These are phyloP conservation scores for Ustilaginoidea virens DNA, from an alignment of 2,329 filamentous ascomycete species.

Conservation along the genomic window DNA sequence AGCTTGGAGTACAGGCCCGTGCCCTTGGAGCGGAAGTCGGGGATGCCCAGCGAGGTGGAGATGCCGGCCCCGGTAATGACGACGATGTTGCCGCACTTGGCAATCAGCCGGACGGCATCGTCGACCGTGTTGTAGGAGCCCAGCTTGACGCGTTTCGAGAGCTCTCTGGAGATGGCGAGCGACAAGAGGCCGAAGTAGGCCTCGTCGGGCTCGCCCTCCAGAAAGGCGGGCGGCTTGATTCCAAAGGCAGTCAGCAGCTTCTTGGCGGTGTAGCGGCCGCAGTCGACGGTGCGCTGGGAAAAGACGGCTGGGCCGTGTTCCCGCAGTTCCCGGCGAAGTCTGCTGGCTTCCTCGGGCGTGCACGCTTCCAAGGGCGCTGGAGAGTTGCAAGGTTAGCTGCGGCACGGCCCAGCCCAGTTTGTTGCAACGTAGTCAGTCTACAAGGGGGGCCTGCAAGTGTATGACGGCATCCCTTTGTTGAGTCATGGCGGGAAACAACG, in stretches of 20 bases:
- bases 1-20: slow-evolving; percentile 84
- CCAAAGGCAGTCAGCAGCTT: slow-evolving; percentile 80
- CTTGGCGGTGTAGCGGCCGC: slow-evolving; percentile 56
- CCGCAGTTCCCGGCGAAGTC: slow-evolving; percentile 56
- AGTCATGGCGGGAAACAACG: slow-evolving; percentile 4
- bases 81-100: slow-evolving; percentile 66
- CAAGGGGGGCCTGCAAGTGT: too few relatives aligned
- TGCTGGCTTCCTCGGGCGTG: slow-evolving; percentile 51
- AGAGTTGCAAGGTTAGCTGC: neutral
- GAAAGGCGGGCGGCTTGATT: slow-evolving; percentile 55
- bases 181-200: slow-evolving; percentile 62
- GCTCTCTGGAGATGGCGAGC: slow-evolving; percentile 63
- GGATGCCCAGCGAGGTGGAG: slow-evolving; percentile 90
- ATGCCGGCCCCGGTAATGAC: slow-evolving; percentile 93
- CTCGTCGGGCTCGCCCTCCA: slow-evolving; percentile 53
- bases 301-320: slow-evolving; percentile 66
- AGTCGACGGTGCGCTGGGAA: slow-evolving; percentile 54
- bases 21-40: slow-evolving; percentile 88
- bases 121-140: slow-evolving; percentile 69
- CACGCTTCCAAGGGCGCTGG: slow-evolving; percentile 27
- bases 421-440: too few relatives aligned
- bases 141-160: slow-evolving; percentile 69
- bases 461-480: slow-evolving; percentile 16
- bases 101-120: slow-evolving; percentile 68
- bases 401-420: too few relatives aligned